Conservation (phyloP, 345 rosid species). For the Salix caprea region DNA sequence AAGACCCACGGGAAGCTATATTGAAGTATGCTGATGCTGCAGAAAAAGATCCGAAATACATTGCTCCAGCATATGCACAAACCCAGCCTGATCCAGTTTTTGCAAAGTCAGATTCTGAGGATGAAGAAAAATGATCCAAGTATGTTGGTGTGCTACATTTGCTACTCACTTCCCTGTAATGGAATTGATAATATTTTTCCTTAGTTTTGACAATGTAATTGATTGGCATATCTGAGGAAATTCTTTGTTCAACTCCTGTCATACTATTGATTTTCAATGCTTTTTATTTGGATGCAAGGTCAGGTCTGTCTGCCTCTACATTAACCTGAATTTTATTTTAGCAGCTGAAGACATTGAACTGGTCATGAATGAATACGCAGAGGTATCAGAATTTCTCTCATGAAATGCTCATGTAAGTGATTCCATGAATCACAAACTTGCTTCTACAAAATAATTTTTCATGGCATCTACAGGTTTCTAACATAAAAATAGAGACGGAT, state of each 20-base stretch:
- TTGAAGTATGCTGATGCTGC: conserved; percentile 90
- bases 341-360: background rate
- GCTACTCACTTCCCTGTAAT: background rate
- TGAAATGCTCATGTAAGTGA: background rate
- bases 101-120: conserved; percentile 79
- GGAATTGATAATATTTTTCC: background rate
- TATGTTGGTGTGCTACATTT: background rate
- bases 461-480: background rate
- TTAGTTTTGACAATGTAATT: background rate
- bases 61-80: conserved; percentile 92
- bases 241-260: background rate
- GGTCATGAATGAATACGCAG: background rate
- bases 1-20: conserved; percentile 98
- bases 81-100: conserved; percentile 89
- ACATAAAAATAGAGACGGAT: background rate
- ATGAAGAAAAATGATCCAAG: conserved; percentile 50
- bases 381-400: background rate
- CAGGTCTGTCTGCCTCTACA: background rate
- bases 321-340: background rate
- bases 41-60: conserved; percentile 81
- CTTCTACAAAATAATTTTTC: background rate
- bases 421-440: background rate
- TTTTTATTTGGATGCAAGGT: background rate
- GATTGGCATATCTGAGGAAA: background rate
- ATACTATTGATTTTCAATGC: background rate